phyloP scores from a whole-genome alignment of 2,329 filamentous ascomycete species.

The Colletotrichum chrysophilum region DNA sequence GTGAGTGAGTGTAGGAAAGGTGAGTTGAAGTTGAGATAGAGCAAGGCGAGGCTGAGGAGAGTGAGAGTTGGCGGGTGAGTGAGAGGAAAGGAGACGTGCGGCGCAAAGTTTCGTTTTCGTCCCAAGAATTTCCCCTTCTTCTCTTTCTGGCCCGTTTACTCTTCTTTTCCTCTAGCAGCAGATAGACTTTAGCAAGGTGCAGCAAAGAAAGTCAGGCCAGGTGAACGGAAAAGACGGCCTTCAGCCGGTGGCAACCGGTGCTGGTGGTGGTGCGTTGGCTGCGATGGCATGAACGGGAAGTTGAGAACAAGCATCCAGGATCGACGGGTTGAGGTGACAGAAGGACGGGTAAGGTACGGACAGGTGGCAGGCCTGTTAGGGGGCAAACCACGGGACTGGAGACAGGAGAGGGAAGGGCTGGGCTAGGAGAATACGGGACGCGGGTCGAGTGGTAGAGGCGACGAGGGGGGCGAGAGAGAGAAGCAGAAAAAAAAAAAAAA shows the following conservation, averaged over 20 bases:
- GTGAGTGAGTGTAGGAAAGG: background rate
- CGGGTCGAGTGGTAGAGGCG: background rate
- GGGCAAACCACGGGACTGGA: background rate
- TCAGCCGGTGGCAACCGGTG: conserved; percentile 5
- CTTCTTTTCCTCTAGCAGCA: background rate
- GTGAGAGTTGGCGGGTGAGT: background rate
- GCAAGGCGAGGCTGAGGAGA: background rate
- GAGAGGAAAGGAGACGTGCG: conserved; percentile 15
- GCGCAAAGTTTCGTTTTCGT: conserved; percentile 22
- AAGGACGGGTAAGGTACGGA: background rate
- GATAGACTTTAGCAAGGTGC: background rate
- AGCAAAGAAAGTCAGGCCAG: background rate
- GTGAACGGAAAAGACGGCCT: conserved; percentile 13
- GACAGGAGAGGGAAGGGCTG: background rate
- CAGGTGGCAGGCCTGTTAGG: background rate
- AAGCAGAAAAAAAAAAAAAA: background rate
- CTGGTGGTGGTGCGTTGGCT: background rate
- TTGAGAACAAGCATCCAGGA: conserved; percentile 19
- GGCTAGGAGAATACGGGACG: background rate
- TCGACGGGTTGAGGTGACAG: background rate
- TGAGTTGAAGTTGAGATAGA: background rate
- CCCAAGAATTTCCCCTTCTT: background rate
- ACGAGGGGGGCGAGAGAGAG: background rate
- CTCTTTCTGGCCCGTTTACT: background rate
- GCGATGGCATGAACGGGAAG: conserved; percentile 6